These are phyloP conservation scores for Wickerhamiella sorbophila DNA, from an alignment of 805 yeast species.

Conservation along the genomic window DNA sequence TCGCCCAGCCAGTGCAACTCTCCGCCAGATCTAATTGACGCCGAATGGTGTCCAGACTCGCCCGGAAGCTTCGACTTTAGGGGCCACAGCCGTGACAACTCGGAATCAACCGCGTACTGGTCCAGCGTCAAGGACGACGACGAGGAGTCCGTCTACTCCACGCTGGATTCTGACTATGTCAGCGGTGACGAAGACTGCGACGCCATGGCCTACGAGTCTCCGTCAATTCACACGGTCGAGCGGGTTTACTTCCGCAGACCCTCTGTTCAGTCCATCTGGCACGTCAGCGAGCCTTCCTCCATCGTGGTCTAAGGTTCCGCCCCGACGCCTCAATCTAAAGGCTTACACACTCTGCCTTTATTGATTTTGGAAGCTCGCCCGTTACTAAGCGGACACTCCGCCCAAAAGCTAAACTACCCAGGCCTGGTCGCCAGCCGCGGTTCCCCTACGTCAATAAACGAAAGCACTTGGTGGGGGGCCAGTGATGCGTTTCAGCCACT, in stretches of 20 bases:
- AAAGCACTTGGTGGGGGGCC: no score
- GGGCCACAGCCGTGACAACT: background rate
- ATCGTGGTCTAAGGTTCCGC: no score
- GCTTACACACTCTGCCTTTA: no score
- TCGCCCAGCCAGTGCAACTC: background rate
- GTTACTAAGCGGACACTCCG: no score
- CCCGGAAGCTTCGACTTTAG: background rate
- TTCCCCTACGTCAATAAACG: no score
- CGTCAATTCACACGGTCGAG: background rate
- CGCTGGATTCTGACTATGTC: background rate
- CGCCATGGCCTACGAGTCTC: background rate
- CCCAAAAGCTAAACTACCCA: no score
- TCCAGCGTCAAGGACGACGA: background rate
- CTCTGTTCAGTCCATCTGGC: no score
- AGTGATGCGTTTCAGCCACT: no score
- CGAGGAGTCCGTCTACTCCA: background rate
- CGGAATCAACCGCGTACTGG: background rate
- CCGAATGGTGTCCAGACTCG: background rate
- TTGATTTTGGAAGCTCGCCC: no score
- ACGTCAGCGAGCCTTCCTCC: no score
- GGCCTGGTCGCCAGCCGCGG: no score
- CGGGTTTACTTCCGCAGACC: background rate
- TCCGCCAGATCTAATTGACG: background rate
- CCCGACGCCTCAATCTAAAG: no score
- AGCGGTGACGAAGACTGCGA: background rate